Conservation (phyloP, 768 basidiomycete genomes). For the Agrocybe chaxingu region DNA sequence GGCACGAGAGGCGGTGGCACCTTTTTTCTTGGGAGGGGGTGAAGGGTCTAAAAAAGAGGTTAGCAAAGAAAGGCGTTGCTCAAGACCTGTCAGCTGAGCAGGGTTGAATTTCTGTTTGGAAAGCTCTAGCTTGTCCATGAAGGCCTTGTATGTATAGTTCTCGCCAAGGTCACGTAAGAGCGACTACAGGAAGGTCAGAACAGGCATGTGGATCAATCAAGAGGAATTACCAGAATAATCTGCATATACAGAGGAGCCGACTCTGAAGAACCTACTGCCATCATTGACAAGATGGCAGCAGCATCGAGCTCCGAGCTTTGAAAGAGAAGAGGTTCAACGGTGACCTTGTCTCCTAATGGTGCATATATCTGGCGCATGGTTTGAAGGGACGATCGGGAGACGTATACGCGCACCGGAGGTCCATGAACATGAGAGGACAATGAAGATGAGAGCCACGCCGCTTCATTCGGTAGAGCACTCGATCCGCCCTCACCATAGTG, state of each 20-base stretch:
- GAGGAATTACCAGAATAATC: slow-evolving; percentile 48
- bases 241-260: slow-evolving; percentile 69
- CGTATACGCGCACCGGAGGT: slow-evolving; percentile 46
- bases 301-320: slow-evolving; percentile 63
- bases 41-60: slow-evolving; percentile 49
- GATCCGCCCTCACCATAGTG: slow-evolving; percentile 70
- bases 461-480: slow-evolving; percentile 57
- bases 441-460: slow-evolving; percentile 53
- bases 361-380: slow-evolving; percentile 59
- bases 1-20: background rate
- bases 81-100: slow-evolving; percentile 49
- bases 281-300: slow-evolving; percentile 68
- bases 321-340: slow-evolving; percentile 53
- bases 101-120: slow-evolving; percentile 54
- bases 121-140: slow-evolving; percentile 42
- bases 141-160: slow-evolving; percentile 47
- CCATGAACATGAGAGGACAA: slow-evolving; percentile 24
- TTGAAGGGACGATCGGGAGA: slow-evolving; percentile 56
- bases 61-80: slow-evolving; percentile 62
- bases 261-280: slow-evolving; percentile 64
- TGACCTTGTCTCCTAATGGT: slow-evolving; percentile 45
- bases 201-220: background rate
- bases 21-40: slow-evolving; percentile 5
- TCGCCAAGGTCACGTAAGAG: slow-evolving; percentile 66
- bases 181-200: slow-evolving; percentile 29